Conservation (phyloP, 2,329 filamentous ascomycete species). For the Colletotrichum tropicale region DNA sequence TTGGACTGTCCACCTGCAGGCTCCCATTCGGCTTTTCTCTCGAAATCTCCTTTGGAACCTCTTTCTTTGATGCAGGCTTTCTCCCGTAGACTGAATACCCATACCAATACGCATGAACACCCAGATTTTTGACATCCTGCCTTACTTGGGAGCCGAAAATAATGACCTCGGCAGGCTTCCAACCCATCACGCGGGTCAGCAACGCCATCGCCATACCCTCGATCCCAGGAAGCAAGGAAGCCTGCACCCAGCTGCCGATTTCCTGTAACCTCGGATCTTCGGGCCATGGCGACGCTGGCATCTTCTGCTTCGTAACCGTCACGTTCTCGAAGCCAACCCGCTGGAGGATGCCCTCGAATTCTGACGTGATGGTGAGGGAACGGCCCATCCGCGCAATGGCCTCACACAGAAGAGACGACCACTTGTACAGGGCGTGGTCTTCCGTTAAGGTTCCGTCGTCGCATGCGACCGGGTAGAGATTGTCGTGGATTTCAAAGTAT, state of each 20-base stretch:
- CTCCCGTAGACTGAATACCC: slow-evolving; percentile 22
- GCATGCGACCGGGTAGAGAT: slow-evolving; percentile 27
- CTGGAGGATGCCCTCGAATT: slow-evolving; percentile 24
- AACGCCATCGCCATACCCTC: slow-evolving; percentile 32
- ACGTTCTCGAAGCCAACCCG: slow-evolving; percentile 32
- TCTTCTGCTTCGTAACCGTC: slow-evolving; percentile 26
- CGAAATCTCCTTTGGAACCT: neutral
- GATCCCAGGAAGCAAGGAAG: slow-evolving; percentile 24
- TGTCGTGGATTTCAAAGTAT: slow-evolving; percentile 14
- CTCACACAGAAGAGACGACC: neutral
- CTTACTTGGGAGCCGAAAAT: slow-evolving; percentile 25
- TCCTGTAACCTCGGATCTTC: slow-evolving; percentile 30
- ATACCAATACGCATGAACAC: slow-evolving; percentile 35
- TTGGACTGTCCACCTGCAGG: neutral
- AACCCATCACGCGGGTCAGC: slow-evolving; percentile 30
- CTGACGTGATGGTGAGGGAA: slow-evolving; percentile 8
- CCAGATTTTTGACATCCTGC: slow-evolving; percentile 25
- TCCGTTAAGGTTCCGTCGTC: slow-evolving; percentile 35
- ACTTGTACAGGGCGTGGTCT: slow-evolving; percentile 24
- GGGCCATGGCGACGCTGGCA: slow-evolving; percentile 36
- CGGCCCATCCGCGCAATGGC: neutral
- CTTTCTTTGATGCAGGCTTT: neutral
- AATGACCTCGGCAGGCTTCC: slow-evolving; percentile 27
- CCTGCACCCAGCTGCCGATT: slow-evolving; percentile 22
- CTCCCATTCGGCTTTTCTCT: neutral